A percentile compares a stretch with the other conserved stretches of the same genome.
phyloP scores from a whole-genome alignment of 768 basidiomycete species.

The Mycena rebaudengoi region DNA sequence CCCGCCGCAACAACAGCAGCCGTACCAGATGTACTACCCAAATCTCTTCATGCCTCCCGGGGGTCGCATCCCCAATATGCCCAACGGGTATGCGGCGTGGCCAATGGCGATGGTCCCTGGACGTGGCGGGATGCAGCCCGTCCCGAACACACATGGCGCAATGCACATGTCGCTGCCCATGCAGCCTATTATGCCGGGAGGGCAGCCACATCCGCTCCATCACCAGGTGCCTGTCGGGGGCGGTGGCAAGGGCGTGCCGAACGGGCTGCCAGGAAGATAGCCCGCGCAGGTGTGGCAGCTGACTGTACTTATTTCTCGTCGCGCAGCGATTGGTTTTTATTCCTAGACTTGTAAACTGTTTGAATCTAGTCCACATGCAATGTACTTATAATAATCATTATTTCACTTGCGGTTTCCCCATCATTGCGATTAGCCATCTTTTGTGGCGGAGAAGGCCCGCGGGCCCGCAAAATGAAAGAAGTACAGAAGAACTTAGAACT shows the following conservation, averaged over 20 bases:
- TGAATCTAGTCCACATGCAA: slow-evolving; percentile 12
- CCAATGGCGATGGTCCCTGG: slow-evolving; percentile 14
- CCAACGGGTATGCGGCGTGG: slow-evolving; percentile 15
- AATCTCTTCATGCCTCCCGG: slow-evolving; percentile 12
- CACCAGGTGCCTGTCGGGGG: slow-evolving; percentile 39
- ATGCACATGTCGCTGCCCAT: slow-evolving; percentile 13
- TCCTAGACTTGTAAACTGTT: slow-evolving; percentile 23
- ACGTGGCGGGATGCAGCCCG: background rate
- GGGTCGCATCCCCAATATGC: too few relatives aligned
- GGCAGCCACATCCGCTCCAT: slow-evolving; percentile 37
- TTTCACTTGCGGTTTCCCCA: too few relatives aligned
- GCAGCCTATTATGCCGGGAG: slow-evolving; percentile 17
- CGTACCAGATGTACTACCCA: slow-evolving; percentile 30
- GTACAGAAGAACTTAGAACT: too few relatives aligned
- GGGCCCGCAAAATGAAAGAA: too few relatives aligned
- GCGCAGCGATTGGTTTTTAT: background rate
- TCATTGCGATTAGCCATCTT: background rate
- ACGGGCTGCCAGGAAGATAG: slow-evolving; percentile 45
- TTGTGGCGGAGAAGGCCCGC: slow-evolving; percentile 1
- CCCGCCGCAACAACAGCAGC: slow-evolving; percentile 19
- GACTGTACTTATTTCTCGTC: background rate
- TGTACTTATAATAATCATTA: slow-evolving; percentile 28
- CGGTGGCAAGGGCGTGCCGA: slow-evolving; percentile 43
- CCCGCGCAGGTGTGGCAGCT: background rate
- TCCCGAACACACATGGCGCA: background rate